Percentiles rank a stretch among this genome's conserved stretches.
These are phyloP conservation scores for Pseudomicrostroma phylloplanum DNA, from an alignment of 1,284 basidiomycete genomes.

Conservation along the genomic window DNA sequence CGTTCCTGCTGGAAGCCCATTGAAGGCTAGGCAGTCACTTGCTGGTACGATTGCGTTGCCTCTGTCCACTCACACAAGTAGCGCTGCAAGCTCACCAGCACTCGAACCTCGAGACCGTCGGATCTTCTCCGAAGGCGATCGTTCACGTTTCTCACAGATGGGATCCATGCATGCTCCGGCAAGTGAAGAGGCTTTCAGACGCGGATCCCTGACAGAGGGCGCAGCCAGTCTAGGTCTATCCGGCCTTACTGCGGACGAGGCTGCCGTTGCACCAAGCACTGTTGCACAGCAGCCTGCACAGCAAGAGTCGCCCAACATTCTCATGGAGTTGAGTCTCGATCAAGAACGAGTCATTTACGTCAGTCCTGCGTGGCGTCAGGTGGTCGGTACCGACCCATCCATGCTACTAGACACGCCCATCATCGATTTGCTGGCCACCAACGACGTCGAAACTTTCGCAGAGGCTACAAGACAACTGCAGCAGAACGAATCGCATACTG, in stretches of 20 bases:
- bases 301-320: conserved; percentile 49
- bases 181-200: no score
- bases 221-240: no score
- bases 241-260: neutral
- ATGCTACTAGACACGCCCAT: conserved; percentile 73
- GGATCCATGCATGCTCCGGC: no score
- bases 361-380: conserved; percentile 86
- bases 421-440: conserved; percentile 71
- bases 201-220: no score
- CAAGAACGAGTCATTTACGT: conserved; percentile 81
- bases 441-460: conserved; percentile 78
- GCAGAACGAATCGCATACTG: conserved; percentile 86
- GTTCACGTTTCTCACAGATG: conserved; percentile 9
- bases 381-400: conserved; percentile 77
- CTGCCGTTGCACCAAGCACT: conserved; percentile 10
- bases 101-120: conserved; percentile 17
- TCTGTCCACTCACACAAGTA: conserved; percentile 17
- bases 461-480: conserved; percentile 79
- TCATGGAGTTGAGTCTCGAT: conserved; percentile 88
- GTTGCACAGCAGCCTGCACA: neutral
- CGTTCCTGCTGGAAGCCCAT: conserved; percentile 12
- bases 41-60: neutral
- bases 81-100: conserved; percentile 35
- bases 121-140: conserved; percentile 14
- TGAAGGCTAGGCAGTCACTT: conserved; percentile 7